phyloP scores from a whole-genome alignment of 176 grass and related monocot genomes.

The Zizania latifolia region DNA sequence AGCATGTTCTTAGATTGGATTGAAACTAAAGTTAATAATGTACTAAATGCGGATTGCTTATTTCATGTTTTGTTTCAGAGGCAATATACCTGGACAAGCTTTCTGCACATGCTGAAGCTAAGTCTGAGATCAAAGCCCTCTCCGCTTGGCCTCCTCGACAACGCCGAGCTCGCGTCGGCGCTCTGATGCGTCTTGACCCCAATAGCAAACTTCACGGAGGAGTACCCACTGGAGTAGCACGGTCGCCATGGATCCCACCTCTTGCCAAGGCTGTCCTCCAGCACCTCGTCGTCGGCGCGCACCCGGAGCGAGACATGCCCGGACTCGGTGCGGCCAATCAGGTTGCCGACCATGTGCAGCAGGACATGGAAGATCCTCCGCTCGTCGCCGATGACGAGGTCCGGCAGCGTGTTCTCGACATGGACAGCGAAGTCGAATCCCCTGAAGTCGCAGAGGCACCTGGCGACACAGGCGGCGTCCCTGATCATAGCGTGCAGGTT shows the following conservation, averaged over 20 bases:
- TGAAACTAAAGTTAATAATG: not conserved
- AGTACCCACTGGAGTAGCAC: slow-evolving; percentile 40
- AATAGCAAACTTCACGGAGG: slow-evolving; percentile 51
- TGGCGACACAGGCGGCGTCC: slow-evolving; percentile 30
- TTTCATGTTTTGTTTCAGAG: not conserved
- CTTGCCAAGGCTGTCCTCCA: slow-evolving; percentile 31
- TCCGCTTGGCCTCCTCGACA: slow-evolving; percentile 8
- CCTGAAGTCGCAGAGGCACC: slow-evolving; percentile 54
- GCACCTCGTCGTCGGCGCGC: slow-evolving; percentile 24
- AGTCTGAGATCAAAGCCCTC: slow-evolving; percentile 59
- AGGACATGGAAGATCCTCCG: slow-evolving; percentile 73
- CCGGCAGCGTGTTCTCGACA: slow-evolving; percentile 36
- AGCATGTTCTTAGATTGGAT: not conserved
- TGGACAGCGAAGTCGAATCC: slow-evolving; percentile 45
- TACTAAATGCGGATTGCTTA: not conserved
- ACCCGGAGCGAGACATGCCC: slow-evolving; percentile 49
- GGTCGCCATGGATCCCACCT: slow-evolving; percentile 60
- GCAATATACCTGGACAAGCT: slow-evolving; percentile 67
- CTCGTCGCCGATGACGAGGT: slow-evolving; percentile 62
- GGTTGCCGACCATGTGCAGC: slow-evolving; percentile 61
- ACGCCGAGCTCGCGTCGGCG: not conserved
- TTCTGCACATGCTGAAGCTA: slow-evolving; percentile 83
- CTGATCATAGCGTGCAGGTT: slow-evolving; percentile 45
- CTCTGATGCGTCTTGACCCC: slow-evolving; percentile 40
- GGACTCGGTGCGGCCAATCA: slow-evolving; percentile 28